Base-by-base conservation (phyloP, 139 green algal species). In the Chlorella ohadii region DNA sequence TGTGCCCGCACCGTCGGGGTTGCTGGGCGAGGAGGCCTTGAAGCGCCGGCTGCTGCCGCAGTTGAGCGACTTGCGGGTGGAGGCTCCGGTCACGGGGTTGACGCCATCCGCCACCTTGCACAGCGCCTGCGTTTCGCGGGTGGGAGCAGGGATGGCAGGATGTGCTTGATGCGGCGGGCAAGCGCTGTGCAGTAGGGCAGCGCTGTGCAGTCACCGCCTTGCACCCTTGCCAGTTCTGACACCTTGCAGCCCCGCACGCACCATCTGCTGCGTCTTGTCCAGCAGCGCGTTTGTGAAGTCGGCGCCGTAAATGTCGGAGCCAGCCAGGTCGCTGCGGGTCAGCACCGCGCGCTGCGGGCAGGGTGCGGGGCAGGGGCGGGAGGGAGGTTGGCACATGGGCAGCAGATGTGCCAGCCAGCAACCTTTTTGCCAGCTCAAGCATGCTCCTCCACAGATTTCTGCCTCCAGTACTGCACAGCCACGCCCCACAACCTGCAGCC, bases 281-380 rank as follows among this genome's bases (percentile, higher is more conserved):
- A 99, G 44, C 38, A 99, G 88, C 1, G 96, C 94, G 74, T 99
- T 98, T 28, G 91, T 94, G 89, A 99, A 99, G 91, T 99, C 96
- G 56, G 90, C 91, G n/a, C 92, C 92, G 25, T 89, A 82, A 22
- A 97, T 93, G 57, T 92, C 80, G 5, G 93, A 88, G n/a, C 86
- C 85, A 3, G 34, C 38, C 38, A 94, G 81, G 72, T 94, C 91
- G 81, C 77, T 90, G 77, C 87, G 85, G 0, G 96, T 99, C 75
- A 99, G 94, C 31, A 99, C 86, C 4, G 88, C 89, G 28, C 96
- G 91, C 79, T 84, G 79, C 59, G 47, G 22, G 51, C 3, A 11
- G 66, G 66, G 66, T 9, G 4, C 4, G 34, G 19, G 3, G 51
- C 51, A 59, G 51, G 15, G 51, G 15, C 51, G 12, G 44, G 44